Evolutionary conservation across 768 basidiomycete species (phyloP), one percentile per base, ranked within the genome.

Genomic region (Pisolithus orientalis): DNA sequence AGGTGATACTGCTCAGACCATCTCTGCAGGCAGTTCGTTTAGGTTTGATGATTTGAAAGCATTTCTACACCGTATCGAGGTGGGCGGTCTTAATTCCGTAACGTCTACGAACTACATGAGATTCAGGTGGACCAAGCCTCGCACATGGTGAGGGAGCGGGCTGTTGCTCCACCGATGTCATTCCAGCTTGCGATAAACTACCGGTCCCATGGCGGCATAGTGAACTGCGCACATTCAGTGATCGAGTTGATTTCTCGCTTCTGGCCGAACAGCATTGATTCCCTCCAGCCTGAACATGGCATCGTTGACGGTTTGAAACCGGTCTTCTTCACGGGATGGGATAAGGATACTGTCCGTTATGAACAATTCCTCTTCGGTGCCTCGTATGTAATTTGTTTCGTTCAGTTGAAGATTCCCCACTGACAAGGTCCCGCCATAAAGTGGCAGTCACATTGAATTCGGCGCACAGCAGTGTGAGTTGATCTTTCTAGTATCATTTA

Each of bases 1-100:
- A 1, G 87, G 88, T 0, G 87, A 90, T 60, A 88, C 87, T 0
- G 85, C 87, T 0, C 87, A 90, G 56, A 85, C 87, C 0, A 89
- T 90, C 38, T 81, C 84, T 0, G 76, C 79, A 0, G 87, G 87
- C 2, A 85, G 83, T 55, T 76, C 84, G 0, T 90, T 90, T 57
- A 70, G 81, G 9, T 90, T 90, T 61, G 70, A 84, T 50, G 84
- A 87, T 42, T 61, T 90, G 47, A 87, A 82, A 61, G 78, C 87
- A 0, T 86, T 85, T 56, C 56, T 86, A 28, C 80, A 76, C 52
- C 74, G 82, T 42, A 62, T 81, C 1, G 85, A 89, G 69, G 87
- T 84, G 49, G 40, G 66, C 17, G 17, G 0, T 5, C 2, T 40
- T 25, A 6, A 29, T 21, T 27, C 11, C 6, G 21, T 21, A 5